These are phyloP conservation scores for Tulasnella sp. DNA, from an alignment of 768 basidiomycete genomes.

Conservation along the genomic window DNA sequence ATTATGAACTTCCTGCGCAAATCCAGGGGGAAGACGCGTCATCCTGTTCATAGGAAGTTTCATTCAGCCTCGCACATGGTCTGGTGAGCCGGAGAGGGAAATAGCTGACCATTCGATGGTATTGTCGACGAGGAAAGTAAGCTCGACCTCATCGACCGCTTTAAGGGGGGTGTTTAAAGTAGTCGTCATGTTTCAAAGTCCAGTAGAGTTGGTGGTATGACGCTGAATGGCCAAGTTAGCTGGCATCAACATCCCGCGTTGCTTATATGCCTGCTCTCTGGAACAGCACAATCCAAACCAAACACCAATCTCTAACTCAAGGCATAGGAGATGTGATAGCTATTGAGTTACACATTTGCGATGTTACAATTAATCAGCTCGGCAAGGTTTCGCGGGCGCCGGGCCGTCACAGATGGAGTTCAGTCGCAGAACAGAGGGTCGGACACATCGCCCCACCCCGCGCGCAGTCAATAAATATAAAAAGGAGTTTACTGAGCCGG, in stretches of 20 bases:
- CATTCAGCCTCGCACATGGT: neutral
- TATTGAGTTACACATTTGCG: too few relatives aligned
- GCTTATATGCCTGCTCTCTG: neutral
- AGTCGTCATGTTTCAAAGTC: neutral
- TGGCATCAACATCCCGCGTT: too few relatives aligned
- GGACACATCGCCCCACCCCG: too few relatives aligned
- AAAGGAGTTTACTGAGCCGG: too few relatives aligned
- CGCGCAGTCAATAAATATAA: too few relatives aligned
- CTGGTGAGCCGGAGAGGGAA: neutral
- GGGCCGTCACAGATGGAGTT: too few relatives aligned
- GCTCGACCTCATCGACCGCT: constrained; percentile 20
- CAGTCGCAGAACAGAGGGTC: too few relatives aligned
- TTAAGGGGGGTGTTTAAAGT: neutral
- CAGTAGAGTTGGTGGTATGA: neutral
- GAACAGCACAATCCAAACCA: neutral
- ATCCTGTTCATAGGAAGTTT: constrained; percentile 54
- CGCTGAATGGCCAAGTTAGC: neutral
- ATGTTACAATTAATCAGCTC: too few relatives aligned
- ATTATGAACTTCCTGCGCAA: constrained; percentile 68
- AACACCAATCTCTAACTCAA: neutral
- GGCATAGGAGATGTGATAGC: too few relatives aligned
- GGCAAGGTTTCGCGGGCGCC: too few relatives aligned
- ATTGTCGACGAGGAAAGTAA: constrained; percentile 67
- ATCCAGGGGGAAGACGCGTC: constrained; percentile 76
- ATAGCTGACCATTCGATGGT: constrained; percentile 70